Conservation (phyloP, 345 rosid genomes). For the Anastatica hierochuntica region DNA sequence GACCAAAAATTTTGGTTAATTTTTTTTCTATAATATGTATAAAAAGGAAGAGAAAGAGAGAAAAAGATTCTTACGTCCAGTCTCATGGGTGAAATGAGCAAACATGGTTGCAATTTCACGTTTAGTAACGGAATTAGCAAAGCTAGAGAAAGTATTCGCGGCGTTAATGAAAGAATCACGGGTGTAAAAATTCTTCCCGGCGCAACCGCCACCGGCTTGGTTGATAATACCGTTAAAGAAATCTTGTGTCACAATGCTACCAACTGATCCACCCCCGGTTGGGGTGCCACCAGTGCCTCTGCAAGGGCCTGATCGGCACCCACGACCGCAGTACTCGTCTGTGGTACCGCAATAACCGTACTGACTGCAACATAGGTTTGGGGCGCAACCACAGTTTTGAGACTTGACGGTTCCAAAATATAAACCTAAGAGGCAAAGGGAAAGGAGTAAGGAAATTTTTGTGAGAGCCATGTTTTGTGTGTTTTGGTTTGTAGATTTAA, state of each 20-base stretch:
- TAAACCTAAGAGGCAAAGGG: conserved; percentile 16
- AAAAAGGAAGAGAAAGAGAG: background rate
- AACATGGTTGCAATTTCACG: too few relatives aligned
- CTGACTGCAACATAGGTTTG: conserved; percentile 39
- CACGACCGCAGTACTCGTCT: conserved; percentile 30
- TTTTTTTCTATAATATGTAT: too few relatives aligned
- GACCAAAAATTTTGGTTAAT: too few relatives aligned
- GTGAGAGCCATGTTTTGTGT: conserved; percentile 13
- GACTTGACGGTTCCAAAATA: conserved; percentile 18
- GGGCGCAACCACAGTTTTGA: conserved; percentile 49
- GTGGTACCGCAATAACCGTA: conserved; percentile 35
- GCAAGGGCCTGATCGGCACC: conserved; percentile 48
- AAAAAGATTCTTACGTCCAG: conserved; percentile 36
- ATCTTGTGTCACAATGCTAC: conserved; percentile 28
- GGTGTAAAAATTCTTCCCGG: conserved; percentile 40
- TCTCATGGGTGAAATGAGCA: background rate
- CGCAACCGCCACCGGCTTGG: conserved; percentile 26
- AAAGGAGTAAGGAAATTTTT: conserved; percentile 3
- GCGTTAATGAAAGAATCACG: conserved; percentile 11
- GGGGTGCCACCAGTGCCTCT: conserved; percentile 3
- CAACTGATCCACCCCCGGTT: conserved; percentile 13
- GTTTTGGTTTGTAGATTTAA: background rate
- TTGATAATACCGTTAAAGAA: conserved; percentile 38
- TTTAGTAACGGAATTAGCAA: background rate
- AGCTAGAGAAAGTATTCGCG: conserved; percentile 15